These are phyloP conservation scores for Neonectria magnoliae DNA, from an alignment of 2,329 filamentous ascomycete species.

Conservation along the genomic window DNA sequence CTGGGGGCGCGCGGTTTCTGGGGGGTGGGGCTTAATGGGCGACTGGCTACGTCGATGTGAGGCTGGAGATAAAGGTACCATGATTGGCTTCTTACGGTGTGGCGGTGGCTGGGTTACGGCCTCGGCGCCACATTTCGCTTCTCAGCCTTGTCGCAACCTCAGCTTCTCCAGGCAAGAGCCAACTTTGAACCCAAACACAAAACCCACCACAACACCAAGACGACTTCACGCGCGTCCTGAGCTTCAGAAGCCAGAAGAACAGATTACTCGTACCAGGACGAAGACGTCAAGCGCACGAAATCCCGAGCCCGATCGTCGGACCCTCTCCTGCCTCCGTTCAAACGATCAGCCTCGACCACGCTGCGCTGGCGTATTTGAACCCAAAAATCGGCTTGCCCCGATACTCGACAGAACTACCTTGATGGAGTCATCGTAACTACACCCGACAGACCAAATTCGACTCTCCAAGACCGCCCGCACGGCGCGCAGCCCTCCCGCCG, in stretches of 20 bases:
- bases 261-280: too few relatives aligned
- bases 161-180: not conserved
- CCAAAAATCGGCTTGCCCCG: not conserved
- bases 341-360: not conserved
- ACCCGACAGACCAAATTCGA: not conserved
- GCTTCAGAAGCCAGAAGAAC: too few relatives aligned
- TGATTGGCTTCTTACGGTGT: not conserved
- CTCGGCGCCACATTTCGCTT: not conserved
- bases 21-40: too few relatives aligned
- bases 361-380: not conserved
- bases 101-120: not conserved
- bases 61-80: not conserved
- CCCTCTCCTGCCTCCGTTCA: not conserved
- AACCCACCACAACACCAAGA: not conserved
- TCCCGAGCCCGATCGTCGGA: not conserved
- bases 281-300: not conserved
- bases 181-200: not conserved
- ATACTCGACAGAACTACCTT: not conserved
- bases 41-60: too few relatives aligned
- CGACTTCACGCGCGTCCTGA: not conserved
- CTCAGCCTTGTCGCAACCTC: conserved; percentile 1
- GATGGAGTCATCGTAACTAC: too few relatives aligned
- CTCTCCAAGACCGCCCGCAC: not conserved
- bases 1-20: too few relatives aligned
- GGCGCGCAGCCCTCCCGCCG: not conserved